Evolutionary conservation across 176 grass and related monocot species (phyloP).

Genomic region (Eremochloa ophiuroides): DNA sequence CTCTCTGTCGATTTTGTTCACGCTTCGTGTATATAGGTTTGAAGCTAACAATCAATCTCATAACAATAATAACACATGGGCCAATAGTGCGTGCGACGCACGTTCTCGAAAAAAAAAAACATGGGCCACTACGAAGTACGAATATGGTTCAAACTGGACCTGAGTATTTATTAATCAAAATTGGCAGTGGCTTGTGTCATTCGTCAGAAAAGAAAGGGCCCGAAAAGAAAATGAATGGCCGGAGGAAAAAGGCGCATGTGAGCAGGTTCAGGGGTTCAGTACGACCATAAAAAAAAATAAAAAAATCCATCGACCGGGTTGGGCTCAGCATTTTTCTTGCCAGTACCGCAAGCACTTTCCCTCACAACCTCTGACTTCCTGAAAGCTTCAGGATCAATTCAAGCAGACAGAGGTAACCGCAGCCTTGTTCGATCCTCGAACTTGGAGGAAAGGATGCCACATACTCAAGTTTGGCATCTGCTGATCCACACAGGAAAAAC

Average conservation of each 20-base stretch:
- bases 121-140: neutral
- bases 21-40: too few species aligned
- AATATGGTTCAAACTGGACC: neutral
- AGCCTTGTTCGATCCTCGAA: slow-evolving; percentile 37
- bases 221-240: neutral
- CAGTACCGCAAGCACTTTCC: slow-evolving; percentile 28
- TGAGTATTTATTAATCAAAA: neutral
- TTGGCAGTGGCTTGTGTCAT: neutral
- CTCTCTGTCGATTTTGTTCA: too few species aligned
- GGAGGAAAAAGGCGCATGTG: neutral
- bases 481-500: neutral
- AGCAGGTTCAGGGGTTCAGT: neutral
- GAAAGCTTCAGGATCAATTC: slow-evolving; percentile 42
- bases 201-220: too few species aligned
- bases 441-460: slow-evolving; percentile 43
- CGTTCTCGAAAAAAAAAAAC: too few species aligned
- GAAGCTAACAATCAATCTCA: neutral
- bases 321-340: slow-evolving; percentile 17
- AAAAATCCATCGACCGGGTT: neutral
- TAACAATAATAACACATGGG: neutral
- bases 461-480: slow-evolving; percentile 30
- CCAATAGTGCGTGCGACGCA: too few species aligned
- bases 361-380: neutral
- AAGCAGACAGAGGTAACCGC: neutral
- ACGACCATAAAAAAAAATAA: neutral